phyloP scores from a whole-genome alignment of 495 filamentous ascomycete species.

The Extremus antarcticus region DNA sequence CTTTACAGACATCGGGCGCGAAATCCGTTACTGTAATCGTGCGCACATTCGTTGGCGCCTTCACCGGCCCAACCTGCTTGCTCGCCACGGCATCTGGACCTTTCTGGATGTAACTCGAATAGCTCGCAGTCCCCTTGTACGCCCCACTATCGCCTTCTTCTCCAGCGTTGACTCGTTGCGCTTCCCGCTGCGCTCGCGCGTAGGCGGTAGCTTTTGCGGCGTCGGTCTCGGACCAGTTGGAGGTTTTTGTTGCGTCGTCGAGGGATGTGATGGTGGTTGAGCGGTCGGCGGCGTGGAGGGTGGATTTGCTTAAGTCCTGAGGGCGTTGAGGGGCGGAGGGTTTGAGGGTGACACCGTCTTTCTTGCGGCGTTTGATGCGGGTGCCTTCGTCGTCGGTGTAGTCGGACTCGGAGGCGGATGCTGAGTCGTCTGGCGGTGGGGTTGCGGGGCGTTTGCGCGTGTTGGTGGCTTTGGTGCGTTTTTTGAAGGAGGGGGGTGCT shows the following conservation, averaged over 20 bases:
- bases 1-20: constrained; percentile 90
- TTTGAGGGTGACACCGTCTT: constrained; percentile 42
- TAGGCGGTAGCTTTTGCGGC: constrained; percentile 50
- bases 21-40: constrained; percentile 86
- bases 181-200: constrained; percentile 21
- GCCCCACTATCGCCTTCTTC: constrained; percentile 43
- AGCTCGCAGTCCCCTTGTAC: constrained; percentile 65
- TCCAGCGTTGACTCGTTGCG: too few relatives aligned
- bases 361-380: constrained; percentile 69
- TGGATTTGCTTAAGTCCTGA: constrained; percentile 35
- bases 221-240: constrained; percentile 74
- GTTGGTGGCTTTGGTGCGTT: constrained; percentile 63
- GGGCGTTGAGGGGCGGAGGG: constrained; percentile 41
- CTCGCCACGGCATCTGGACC: constrained; percentile 49
- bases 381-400: constrained; percentile 75
- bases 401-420: constrained; percentile 46
- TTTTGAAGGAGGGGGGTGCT: constrained; percentile 61
- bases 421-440: constrained; percentile 54
- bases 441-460: constrained; percentile 75
- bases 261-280: constrained; percentile 47
- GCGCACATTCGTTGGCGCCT: constrained; percentile 80
- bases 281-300: constrained; percentile 47
- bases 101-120: constrained; percentile 65
- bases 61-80: constrained; percentile 62
- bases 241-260: constrained; percentile 86